Evolutionary conservation across 2,329 filamentous ascomycete genomes (phyloP).

Genomic region (Ascocoryne sarcoides): DNA sequence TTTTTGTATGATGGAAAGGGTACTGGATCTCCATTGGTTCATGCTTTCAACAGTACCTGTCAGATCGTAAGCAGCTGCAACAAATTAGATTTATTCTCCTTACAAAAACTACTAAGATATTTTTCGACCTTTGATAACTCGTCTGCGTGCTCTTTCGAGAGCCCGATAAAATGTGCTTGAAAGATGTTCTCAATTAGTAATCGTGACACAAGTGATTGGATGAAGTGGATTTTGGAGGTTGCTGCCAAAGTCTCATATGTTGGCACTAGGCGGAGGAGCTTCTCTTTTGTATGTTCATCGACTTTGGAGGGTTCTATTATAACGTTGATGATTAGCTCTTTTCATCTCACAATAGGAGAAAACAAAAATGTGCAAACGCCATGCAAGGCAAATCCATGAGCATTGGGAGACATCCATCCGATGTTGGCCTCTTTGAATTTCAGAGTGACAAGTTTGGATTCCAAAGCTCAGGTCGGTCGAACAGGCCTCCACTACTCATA

Average conservation of each 20-base stretch:
- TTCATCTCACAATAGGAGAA: too few species aligned
- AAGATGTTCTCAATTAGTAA: conserved; percentile 55
- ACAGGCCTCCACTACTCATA: too few species aligned
- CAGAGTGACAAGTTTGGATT: too few species aligned
- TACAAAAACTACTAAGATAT: conserved; percentile 20
- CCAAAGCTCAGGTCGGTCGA: too few species aligned
- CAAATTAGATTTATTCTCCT: conserved; percentile 16
- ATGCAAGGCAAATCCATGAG: too few species aligned
- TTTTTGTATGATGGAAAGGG: conserved; percentile 49
- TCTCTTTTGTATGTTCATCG: conserved; percentile 34
- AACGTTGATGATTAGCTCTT: too few species aligned
- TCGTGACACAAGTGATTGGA: conserved; percentile 53
- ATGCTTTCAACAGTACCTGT: conserved; percentile 41
- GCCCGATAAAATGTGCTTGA: conserved; percentile 52
- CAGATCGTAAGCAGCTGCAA: too few species aligned
- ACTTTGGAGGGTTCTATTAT: too few species aligned
- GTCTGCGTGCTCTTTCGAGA: conserved; percentile 44
- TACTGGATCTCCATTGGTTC: conserved; percentile 60
- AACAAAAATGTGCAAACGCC: too few species aligned
- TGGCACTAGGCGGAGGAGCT: conserved; percentile 43
- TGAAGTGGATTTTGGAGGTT: conserved; percentile 49
- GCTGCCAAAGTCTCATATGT: conserved; percentile 47
- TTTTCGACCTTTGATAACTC: conserved; percentile 34
- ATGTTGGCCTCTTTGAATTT: too few species aligned
- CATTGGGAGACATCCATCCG: too few species aligned